Conservation (phyloP, 129 eudicot genomes). For the Chrysanthemum makinoi region DNA sequence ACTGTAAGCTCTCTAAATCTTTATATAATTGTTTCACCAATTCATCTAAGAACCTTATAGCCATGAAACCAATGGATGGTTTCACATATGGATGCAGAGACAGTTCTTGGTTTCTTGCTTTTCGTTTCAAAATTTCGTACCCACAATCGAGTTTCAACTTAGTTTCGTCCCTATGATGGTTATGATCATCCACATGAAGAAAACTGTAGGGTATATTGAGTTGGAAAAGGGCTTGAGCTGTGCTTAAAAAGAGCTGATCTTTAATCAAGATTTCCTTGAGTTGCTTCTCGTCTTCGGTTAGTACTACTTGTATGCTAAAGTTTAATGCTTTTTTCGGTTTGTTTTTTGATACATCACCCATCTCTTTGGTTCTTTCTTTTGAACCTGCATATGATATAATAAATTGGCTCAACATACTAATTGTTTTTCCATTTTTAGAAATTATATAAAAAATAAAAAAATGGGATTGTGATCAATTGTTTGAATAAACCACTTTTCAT, state of each 20-base stretch:
- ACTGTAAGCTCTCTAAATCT: conserved; percentile 55
- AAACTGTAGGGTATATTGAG: conserved; percentile 68
- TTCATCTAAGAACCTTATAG: conserved; percentile 53
- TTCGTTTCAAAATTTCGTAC: conserved; percentile 70
- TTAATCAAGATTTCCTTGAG: conserved; percentile 71
- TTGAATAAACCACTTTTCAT: no score
- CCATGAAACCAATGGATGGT: conserved; percentile 21
- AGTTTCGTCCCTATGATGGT: conserved; percentile 27
- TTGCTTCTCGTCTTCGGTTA: conserved; percentile 65
- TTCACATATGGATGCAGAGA: conserved; percentile 37
- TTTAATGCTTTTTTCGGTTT: conserved; percentile 30
- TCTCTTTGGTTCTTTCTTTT: conserved; percentile 4
- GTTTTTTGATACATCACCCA: background rate
- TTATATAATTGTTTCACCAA: conserved; percentile 65
- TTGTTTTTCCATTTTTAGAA: background rate
- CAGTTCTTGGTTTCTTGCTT: conserved; percentile 64
- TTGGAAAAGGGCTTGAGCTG: conserved; percentile 88
- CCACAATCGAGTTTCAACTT: conserved; percentile 63
- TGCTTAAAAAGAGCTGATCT: conserved; percentile 65
- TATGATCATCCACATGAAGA: conserved; percentile 53
- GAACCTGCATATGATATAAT: conserved; percentile 23
- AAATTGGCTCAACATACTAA: background rate
- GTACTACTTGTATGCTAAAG: conserved; percentile 39
- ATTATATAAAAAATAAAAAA: no score
- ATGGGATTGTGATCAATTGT: background rate